Percentiles rank a stretch among this genome's conserved stretches.
Conservation (phyloP, 2,329 filamentous ascomycete genomes). For the Paecilomyces formosus region DNA sequence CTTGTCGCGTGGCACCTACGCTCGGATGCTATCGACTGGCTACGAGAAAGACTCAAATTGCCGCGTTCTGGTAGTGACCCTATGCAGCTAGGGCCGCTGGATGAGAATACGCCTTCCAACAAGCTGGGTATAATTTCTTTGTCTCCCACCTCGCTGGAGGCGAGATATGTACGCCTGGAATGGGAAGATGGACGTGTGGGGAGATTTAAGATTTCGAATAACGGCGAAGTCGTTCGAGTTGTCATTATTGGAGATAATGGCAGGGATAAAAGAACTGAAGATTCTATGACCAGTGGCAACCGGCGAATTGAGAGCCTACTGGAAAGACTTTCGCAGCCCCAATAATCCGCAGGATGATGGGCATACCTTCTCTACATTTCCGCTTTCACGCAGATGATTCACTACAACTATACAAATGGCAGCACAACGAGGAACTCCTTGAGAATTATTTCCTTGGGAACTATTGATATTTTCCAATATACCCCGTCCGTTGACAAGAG, state of each 20-base stretch:
- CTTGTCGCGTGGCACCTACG: conserved; percentile 36
- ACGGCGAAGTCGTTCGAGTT: conserved; percentile 33
- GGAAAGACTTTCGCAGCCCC: conserved; percentile 18
- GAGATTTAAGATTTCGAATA: conserved; percentile 34
- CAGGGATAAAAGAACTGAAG: conserved; percentile 29
- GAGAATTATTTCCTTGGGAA: not conserved
- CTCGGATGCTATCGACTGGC: conserved; percentile 25
- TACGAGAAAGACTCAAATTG: conserved; percentile 26
- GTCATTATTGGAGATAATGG: conserved; percentile 35
- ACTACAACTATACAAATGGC: not conserved
- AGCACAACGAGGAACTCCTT: not conserved
- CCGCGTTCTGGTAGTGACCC: conserved; percentile 9
- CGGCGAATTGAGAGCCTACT: conserved; percentile 27
- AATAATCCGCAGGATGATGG: not conserved
- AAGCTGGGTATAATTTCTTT: conserved; percentile 29
- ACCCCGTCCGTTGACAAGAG: not conserved
- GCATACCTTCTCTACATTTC: not conserved
- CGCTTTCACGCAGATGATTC: not conserved
- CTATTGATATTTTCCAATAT: not conserved
- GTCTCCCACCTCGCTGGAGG: conserved; percentile 28
- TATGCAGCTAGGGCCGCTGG: not conserved
- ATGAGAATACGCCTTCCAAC: conserved; percentile 5
- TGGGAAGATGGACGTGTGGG: conserved; percentile 39
- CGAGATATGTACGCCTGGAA: conserved; percentile 34
- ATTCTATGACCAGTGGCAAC: conserved; percentile 25